Evolutionary conservation across 2,329 filamentous ascomycete genomes (phyloP).

Genomic region (Penicillium janthinellum): DNA sequence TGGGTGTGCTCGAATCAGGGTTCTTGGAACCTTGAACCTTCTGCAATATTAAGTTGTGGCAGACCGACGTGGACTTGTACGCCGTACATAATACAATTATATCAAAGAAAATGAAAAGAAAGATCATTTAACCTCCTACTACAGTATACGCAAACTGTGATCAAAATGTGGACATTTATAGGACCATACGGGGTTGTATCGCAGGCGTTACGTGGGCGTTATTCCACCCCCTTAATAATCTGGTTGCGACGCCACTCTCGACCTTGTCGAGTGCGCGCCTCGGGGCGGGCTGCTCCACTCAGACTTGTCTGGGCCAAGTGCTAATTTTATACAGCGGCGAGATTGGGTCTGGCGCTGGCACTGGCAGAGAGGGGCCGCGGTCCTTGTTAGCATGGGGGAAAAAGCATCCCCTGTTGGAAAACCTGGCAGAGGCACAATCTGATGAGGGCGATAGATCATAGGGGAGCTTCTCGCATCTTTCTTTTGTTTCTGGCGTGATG

Average conservation of each 20-base stretch:
- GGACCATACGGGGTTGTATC: not conserved
- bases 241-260: slow-evolving; percentile 11
- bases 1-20: not conserved
- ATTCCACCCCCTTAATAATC: slow-evolving; percentile 10
- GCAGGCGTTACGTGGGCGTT: not conserved
- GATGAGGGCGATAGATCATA: not conserved
- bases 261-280: too few species aligned
- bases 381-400: not conserved
- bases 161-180: not conserved
- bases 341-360: not conserved
- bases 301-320: slow-evolving; percentile 5
- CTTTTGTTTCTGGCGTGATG: not conserved
- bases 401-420: not conserved
- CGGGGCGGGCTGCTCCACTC: slow-evolving; percentile 7
- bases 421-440: not conserved
- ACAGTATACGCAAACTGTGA: not conserved
- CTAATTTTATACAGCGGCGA: slow-evolving; percentile 13
- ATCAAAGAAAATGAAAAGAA: too few species aligned
- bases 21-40: not conserved
- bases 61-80: not conserved
- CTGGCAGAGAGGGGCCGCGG: not conserved
- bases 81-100: not conserved
- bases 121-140: not conserved
- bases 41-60: too few species aligned
- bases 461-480: not conserved